Base-by-base conservation (phyloP, 768 basidiomycete genomes). In the Agaricus subrufescens region DNA sequence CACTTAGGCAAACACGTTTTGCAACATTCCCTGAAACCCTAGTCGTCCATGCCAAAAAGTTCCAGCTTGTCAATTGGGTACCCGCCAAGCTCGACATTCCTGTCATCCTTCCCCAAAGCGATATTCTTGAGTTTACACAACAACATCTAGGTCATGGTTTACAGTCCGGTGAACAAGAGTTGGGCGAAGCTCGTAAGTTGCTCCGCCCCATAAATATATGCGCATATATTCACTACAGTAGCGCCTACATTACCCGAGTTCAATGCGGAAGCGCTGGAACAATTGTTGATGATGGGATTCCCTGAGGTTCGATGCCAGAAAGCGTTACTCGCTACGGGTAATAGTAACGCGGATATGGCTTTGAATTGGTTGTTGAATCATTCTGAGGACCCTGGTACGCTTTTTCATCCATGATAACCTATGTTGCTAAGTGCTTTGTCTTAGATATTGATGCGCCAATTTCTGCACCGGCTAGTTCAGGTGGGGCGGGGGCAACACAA, bases 71-170 rank as follows among this genome's bases (percentile, higher is more conserved):
- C 42, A 93, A 94, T 62, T 98, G 97, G 97, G 92, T 99, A 1
- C 97, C 97, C 0, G 80, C 87, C 3, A 99, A 99, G 71, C 78
- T 98, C 94, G 96, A 97, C 59, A 91, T 98, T 34, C 94, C 96
- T 0, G 71, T 98, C 12, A 70, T 84, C 39, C 70, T 98, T 0
- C 87, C 91, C 0, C 62, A 72, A 2, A 74, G 76, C 3, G 79
- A 85, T 43, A 63, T 71, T 1, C 75, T 98, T 23, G 70, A 71
- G 14, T 80, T 98, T 50, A 84, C 82, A 44, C 71, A 71, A 4
- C 54, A 65, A 4, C 88, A 87, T 62, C 62, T 91, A 3, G 90
- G 90, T 3, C 73, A 68, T 25, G 95, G 95, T 0, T 71, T 89
- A 7, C 86, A 89, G 62, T 71, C 73, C 0, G 80, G 76, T 3